Evolutionary conservation across 208 protist species (phyloP).

Genomic region (Zelonia costaricensis): DNA sequence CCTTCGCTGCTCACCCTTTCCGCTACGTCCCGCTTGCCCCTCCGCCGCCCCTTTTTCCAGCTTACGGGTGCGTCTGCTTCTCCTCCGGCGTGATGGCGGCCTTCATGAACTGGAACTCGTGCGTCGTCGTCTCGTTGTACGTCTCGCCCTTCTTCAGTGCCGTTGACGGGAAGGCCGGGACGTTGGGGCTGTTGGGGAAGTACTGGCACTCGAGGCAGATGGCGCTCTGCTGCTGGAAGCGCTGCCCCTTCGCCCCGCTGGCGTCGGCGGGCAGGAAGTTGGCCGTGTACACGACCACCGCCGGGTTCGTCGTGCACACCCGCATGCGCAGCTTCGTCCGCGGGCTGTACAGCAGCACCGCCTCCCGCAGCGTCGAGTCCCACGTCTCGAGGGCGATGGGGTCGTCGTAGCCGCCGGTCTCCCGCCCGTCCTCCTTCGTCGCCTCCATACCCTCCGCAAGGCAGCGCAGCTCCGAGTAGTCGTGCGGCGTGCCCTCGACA

Average conservation of each 20-base stretch:
- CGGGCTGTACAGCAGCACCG: slow-evolving; percentile 66
- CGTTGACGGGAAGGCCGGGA: slow-evolving; percentile 60
- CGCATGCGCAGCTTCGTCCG: slow-evolving; percentile 59
- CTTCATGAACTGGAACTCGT: slow-evolving; percentile 61
- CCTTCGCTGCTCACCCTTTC: too few species aligned
- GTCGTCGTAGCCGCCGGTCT: slow-evolving; percentile 73
- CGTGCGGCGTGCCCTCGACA: slow-evolving; percentile 45
- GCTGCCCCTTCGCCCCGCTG: slow-evolving; percentile 48
- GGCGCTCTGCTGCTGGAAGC: slow-evolving; percentile 61
- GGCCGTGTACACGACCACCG: slow-evolving; percentile 67
- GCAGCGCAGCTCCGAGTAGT: slow-evolving; percentile 50
- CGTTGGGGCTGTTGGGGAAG: slow-evolving; percentile 78
- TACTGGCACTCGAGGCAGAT: slow-evolving; percentile 79
- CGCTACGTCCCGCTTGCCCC: too few species aligned
- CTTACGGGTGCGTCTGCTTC: slow-evolving; percentile 13
- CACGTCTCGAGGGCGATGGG: slow-evolving; percentile 70
- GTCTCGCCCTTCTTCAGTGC: slow-evolving; percentile 56
- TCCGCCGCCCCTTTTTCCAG: too few species aligned
- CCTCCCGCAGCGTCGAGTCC: slow-evolving; percentile 69
- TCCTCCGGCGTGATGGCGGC: slow-evolving; percentile 22
- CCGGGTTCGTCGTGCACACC: slow-evolving; percentile 69
- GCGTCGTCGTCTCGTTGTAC: slow-evolving; percentile 67
- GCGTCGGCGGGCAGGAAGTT: slow-evolving; percentile 60
- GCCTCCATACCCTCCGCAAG: slow-evolving; percentile 56
- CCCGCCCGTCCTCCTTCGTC: slow-evolving; percentile 30